Base-by-base conservation (phyloP, 2,329 filamentous ascomycete genomes). In the Sarocladium oryzae region DNA sequence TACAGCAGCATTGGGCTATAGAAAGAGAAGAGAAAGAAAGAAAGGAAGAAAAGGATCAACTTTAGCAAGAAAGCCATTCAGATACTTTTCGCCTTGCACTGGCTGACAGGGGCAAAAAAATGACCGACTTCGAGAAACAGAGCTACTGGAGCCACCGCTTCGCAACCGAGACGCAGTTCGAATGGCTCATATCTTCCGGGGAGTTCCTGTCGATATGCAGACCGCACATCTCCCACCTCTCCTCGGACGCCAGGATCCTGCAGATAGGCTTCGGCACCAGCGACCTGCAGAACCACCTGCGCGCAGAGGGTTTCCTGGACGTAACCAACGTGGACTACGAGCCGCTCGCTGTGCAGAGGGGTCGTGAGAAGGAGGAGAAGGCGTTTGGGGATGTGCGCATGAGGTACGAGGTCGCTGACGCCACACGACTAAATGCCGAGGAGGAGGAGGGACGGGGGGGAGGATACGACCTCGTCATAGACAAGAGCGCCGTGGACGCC, bases 271-370 rank as follows among this genome's bases (percentile, higher is more conserved):
- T 65, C 40, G 75, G 75, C 11, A 78, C 73, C 6, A 77, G 74
- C 60, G 73, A 76, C 54, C 58, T 78, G 26, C 73, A 77, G 21
- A 74, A 69, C 55, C 67, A 70, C 54, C 62, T 77, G n/a, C 72
- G 75, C 4, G 53, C 54, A 4, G 60, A 60, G 8, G 73, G 72
- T 1, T 73, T 72, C 54, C n/a, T 50, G 2, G 56, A 72, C 56
- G 63, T 78, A 16, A 72, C 71, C 6, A 78, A 77, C 53, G 59
- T 75, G 53, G 75, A 77, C 60, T 78, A 73, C 55, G 74, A 77
- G 56, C 73, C 74, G 4, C 63, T 74, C 6, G 75, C 75, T 5
- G 60, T 71, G 8, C 64, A 70, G 20, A 67, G 71, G 24, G 73
- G 74, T 1, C 66, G 63, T 3, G 57, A 66, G 26, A 61, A 72